phyloP scores from a whole-genome alignment of 495 filamentous ascomycete genomes.

The Diplogelasinospora grovesii region DNA sequence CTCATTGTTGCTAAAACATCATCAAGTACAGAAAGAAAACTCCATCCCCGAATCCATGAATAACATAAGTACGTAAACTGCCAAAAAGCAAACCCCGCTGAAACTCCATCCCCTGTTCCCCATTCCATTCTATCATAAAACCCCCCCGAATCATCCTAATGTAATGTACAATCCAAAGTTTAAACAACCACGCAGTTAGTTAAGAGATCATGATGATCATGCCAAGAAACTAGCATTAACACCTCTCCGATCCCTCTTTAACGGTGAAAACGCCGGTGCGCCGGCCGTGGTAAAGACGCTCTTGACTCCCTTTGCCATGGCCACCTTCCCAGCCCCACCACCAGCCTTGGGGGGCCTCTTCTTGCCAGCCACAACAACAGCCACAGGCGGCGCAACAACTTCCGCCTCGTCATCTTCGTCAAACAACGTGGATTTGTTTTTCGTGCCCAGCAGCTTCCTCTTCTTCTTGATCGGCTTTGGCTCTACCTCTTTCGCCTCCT shows the following conservation, averaged over 20 bases:
- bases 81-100: too few relatives aligned
- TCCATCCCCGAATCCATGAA: too few relatives aligned
- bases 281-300: slow-evolving; percentile 35
- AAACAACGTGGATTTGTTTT: slow-evolving; percentile 54
- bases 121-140: too few relatives aligned
- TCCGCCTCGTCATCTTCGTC: slow-evolving; percentile 66
- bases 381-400: slow-evolving; percentile 16
- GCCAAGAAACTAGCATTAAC: slow-evolving; percentile 48
- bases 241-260: slow-evolving; percentile 70
- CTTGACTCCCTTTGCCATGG: slow-evolving; percentile 15
- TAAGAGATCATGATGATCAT: too few relatives aligned
- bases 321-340: slow-evolving; percentile 16
- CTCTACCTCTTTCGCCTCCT: too few relatives aligned
- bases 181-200: too few relatives aligned
- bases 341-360: slow-evolving; percentile 34
- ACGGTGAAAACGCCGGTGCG: slow-evolving; percentile 61
- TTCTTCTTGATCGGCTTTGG: slow-evolving; percentile 49
- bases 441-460: slow-evolving; percentile 59
- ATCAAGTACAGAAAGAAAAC: too few relatives aligned
- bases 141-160: too few relatives aligned
- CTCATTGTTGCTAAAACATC: too few relatives aligned
- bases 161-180: too few relatives aligned
- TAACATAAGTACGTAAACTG: too few relatives aligned
- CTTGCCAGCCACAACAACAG: slow-evolving; percentile 1
- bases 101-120: too few relatives aligned